These are phyloP conservation scores for Claviceps humidiphila DNA, from an alignment of 2,329 filamentous ascomycete species.

Conservation along the genomic window DNA sequence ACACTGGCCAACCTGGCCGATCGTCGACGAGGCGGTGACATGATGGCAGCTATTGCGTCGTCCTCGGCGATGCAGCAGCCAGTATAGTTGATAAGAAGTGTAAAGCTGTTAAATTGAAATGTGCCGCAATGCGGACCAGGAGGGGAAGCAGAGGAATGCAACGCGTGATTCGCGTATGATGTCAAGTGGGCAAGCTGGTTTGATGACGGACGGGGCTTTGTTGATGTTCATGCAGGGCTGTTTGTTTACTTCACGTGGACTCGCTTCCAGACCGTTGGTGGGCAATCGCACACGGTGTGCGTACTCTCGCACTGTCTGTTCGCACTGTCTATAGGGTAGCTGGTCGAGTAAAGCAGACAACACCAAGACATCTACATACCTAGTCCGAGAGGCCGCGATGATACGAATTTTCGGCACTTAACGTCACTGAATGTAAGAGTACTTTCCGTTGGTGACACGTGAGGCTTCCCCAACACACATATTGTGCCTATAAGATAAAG, in stretches of 20 bases:
- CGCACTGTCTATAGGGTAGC: background rate
- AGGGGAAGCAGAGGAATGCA: conserved; percentile 6
- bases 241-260: conserved; percentile 14
- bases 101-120: background rate
- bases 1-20: conserved; percentile 30
- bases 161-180: conserved; percentile 6
- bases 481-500: too few species aligned
- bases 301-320: fast-evolving
- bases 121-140: conserved; percentile 4
- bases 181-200: conserved; percentile 4
- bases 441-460: too few species aligned
- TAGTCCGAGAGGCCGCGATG: too few species aligned
- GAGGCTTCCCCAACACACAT: too few species aligned
- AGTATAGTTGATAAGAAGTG: background rate
- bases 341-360: background rate
- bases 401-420: too few species aligned
- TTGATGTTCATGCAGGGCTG: conserved; percentile 10
- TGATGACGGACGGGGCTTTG: conserved; percentile 5
- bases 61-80: background rate
- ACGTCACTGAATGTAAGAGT: too few species aligned
- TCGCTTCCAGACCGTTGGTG: conserved; percentile 1
- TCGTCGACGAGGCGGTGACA: conserved; percentile 30
- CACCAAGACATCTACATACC: too few species aligned
- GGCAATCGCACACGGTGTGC: background rate
- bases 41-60: conserved; percentile 11